Percentiles rank a stretch among this genome's conserved stretches.
phyloP scores from a whole-genome alignment of 164 flowering plant genomes.

The Vitis rupestris region DNA sequence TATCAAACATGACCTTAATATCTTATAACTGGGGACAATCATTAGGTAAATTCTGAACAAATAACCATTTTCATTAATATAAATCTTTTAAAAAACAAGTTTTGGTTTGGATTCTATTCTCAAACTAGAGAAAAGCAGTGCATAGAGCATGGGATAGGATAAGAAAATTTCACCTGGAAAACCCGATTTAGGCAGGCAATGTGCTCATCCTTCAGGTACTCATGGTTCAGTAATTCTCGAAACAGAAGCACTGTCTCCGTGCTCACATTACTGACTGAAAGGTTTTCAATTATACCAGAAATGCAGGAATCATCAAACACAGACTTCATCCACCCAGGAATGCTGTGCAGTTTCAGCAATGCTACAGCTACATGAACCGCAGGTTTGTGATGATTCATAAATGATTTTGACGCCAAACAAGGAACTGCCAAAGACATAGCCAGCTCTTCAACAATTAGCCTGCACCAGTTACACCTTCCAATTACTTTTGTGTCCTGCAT shows the following conservation, averaged over 20 bases:
- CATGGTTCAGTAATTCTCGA: constrained; percentile 45
- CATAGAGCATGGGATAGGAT: not conserved
- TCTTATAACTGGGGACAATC: no score
- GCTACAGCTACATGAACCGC: constrained; percentile 59
- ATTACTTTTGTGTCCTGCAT: constrained; percentile 17
- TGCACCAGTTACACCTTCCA: constrained; percentile 59
- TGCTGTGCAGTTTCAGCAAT: constrained; percentile 46
- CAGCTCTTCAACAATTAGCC: constrained; percentile 77
- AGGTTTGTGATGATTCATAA: constrained; percentile 59
- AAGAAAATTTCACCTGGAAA: constrained; percentile 57
- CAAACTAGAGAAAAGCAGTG: not conserved
- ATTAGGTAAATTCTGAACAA: no score
- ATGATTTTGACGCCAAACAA: constrained; percentile 53
- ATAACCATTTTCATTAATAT: no score
- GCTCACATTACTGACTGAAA: constrained; percentile 50
- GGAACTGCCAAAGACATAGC: constrained; percentile 70
- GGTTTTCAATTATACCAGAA: constrained; percentile 55
- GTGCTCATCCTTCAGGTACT: constrained; percentile 56
- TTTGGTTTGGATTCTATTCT: no score
- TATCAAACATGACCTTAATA: no score
- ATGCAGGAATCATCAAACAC: constrained; percentile 63
- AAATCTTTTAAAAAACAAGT: no score
- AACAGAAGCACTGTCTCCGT: constrained; percentile 58
- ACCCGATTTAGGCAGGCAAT: constrained; percentile 43
- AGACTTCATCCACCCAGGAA: constrained; percentile 69